Evolutionary conservation across 2,329 filamentous ascomycete genomes (phyloP).

Genomic region (Chlorencoelia australis): DNA sequence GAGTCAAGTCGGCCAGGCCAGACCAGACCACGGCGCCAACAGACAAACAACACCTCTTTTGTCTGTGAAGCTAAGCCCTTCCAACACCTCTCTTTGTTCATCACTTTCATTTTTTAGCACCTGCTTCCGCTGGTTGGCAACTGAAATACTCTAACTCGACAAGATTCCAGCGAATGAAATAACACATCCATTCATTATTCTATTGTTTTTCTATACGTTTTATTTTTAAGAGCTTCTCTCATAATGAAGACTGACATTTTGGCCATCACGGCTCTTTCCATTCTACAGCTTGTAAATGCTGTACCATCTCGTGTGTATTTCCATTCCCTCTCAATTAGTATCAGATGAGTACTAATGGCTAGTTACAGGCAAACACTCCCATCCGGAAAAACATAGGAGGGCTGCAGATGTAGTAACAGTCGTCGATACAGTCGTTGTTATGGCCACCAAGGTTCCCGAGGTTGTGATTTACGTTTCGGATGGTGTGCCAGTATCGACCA

Average conservation of each 20-base stretch:
- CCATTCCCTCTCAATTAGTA: no score
- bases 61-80: not conserved
- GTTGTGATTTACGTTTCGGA: constrained; percentile 50
- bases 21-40: no score
- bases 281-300: constrained; percentile 33
- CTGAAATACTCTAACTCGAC: no score
- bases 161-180: no score
- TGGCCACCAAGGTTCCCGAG: constrained; percentile 30
- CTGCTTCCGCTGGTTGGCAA: constrained; percentile 4
- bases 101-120: not conserved
- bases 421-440: constrained; percentile 30
- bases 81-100: not conserved
- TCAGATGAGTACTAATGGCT: no score
- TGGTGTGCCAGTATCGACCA: constrained; percentile 40
- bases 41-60: not conserved
- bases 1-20: no score
- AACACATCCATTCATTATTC: no score
- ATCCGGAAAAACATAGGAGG: constrained; percentile 20
- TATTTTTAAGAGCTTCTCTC: no score
- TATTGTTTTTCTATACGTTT: no score
- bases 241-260: constrained; percentile 37
- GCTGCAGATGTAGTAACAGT: constrained; percentile 26
- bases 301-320: constrained; percentile 27
- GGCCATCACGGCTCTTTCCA: constrained; percentile 28
- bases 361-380: constrained; percentile 18